Conservation (phyloP, 192 early-diverging fungal genomes). For the Borealophlyctis nickersoniae region DNA sequence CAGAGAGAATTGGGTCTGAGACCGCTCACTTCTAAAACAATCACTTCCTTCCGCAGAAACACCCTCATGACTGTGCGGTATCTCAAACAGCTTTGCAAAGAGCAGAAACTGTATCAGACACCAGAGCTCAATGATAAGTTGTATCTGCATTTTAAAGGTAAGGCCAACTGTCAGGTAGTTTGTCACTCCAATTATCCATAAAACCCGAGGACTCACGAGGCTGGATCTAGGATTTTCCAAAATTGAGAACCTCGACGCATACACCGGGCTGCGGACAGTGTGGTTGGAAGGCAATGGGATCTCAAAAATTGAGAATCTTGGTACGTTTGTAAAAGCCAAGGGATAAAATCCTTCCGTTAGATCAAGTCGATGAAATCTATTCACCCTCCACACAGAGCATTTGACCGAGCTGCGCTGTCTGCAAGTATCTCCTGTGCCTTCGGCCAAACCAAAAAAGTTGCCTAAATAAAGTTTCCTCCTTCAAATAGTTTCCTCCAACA, state of each 20-base stretch:
- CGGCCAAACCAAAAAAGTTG: not conserved
- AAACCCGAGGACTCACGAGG: constrained; percentile 6
- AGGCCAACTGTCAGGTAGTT: not conserved
- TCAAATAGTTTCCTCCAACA: constrained; percentile 50
- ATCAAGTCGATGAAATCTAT: constrained; percentile 1
- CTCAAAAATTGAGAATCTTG: constrained; percentile 42
- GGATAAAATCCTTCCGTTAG: too few relatives aligned
- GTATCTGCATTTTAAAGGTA: constrained; percentile 66
- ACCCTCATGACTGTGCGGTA: constrained; percentile 56
- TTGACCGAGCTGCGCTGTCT: constrained; percentile 49
- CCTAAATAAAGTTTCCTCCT: not conserved
- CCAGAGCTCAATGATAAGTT: constrained; percentile 59
- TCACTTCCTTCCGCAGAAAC: constrained; percentile 31
- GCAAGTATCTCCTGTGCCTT: constrained; percentile 12
- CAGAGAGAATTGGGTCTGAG: not conserved
- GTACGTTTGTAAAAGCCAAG: too few relatives aligned
- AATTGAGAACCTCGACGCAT: constrained; percentile 54
- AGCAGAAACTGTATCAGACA: constrained; percentile 58
- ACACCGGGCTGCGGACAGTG: constrained; percentile 49
- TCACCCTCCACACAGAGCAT: constrained; percentile 4
- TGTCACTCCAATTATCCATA: not conserved
- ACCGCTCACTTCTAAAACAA: not conserved
- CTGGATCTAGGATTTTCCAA: constrained; percentile 47
- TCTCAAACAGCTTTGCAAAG: constrained; percentile 54
- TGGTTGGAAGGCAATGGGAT: constrained; percentile 67